A percentile compares a stretch with the other conserved stretches of the same genome.
phyloP scores from a whole-genome alignment of 768 basidiomycete species.

The Suillus variegatus region DNA sequence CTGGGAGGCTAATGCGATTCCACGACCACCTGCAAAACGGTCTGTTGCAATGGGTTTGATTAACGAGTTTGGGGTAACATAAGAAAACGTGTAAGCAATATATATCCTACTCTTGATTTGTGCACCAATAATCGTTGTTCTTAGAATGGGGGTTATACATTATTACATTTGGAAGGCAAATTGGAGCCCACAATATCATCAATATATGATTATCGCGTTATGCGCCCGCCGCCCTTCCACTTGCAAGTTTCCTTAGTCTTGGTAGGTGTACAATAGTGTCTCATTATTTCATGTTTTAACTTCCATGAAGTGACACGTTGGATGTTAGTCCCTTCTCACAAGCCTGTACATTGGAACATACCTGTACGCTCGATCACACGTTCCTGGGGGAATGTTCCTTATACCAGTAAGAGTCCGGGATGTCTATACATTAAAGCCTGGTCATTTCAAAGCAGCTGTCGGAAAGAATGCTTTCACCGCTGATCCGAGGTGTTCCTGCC shows the following conservation, averaged over 20 bases:
- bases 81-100: conserved; percentile 56
- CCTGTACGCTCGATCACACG: not conserved
- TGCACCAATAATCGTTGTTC: not conserved
- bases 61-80: conserved; percentile 54
- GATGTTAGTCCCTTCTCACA: conserved; percentile 29
- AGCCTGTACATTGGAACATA: not conserved
- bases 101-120: not conserved
- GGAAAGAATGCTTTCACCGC: not conserved
- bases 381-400: not conserved
- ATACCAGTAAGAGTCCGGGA: not conserved
- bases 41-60: conserved; percentile 62
- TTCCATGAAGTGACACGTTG: conserved; percentile 38
- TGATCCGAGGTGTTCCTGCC: not conserved
- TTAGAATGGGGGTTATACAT: conserved; percentile 60
- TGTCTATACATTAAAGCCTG: not conserved
- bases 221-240: conserved; percentile 26
- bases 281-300: not conserved
- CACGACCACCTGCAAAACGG: conserved; percentile 57
- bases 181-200: conserved; percentile 65
- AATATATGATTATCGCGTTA: conserved; percentile 56
- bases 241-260: conserved; percentile 35
- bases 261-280: conserved; percentile 23
- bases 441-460: not conserved
- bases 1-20: conserved; percentile 63
- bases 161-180: conserved; percentile 45